Conservation (phyloP, 164 flowering plant species). For the Brasenia schreberi region DNA sequence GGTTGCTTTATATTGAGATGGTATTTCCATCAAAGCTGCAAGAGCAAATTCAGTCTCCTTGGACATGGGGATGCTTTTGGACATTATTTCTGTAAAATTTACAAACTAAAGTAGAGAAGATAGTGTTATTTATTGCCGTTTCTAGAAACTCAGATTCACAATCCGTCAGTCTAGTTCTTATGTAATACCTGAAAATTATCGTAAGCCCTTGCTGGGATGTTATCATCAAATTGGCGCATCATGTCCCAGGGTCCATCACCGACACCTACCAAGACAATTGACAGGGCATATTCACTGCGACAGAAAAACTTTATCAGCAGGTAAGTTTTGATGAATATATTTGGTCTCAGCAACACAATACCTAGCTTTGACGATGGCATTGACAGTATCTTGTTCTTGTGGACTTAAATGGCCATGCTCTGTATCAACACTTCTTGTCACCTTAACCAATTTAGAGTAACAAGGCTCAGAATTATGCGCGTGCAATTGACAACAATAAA, state of each 20-base stretch:
- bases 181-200: conserved; percentile 42
- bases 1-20: conserved; percentile 38
- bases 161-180: background rate
- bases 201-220: conserved; percentile 37
- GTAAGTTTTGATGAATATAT: background rate
- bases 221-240: conserved; percentile 42
- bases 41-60: conserved; percentile 41
- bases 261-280: conserved; percentile 47
- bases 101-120: conserved; percentile 30
- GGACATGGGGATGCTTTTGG: conserved; percentile 8
- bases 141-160: background rate
- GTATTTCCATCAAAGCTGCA: conserved; percentile 44
- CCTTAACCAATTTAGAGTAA: conserved; percentile 17
- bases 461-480: no score
- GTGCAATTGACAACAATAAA: no score
- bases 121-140: background rate
- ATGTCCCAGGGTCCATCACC: conserved; percentile 58
- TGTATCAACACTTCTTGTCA: conserved; percentile 32
- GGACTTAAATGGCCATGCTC: conserved; percentile 23
- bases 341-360: conserved; percentile 1
- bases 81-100: conserved; percentile 42
- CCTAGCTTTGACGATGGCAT: conserved; percentile 48
- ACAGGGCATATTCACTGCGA: conserved; percentile 32
- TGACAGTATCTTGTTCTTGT: conserved; percentile 32
- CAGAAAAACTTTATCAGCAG: background rate